Evolutionary conservation across 108 stramenopile species (phyloP).

Genomic region (Skeletonema potamos): DNA sequence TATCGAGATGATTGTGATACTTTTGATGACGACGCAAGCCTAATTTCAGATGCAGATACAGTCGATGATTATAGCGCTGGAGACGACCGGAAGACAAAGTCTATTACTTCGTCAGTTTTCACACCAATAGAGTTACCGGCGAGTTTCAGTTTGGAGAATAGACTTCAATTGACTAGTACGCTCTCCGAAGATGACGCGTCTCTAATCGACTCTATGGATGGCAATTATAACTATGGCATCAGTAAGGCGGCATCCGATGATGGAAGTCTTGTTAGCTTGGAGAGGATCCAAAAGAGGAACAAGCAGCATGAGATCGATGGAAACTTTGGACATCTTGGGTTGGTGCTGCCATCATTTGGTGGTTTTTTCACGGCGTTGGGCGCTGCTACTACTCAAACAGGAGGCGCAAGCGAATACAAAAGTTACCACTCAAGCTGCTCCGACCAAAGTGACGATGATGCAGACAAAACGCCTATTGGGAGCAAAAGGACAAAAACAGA

Average conservation of each 20-base stretch:
- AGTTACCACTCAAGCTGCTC: not conserved
- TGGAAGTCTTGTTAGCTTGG: not conserved
- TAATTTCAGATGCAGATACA: not conserved
- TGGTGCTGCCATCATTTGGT: not conserved
- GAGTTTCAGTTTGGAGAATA: not conserved
- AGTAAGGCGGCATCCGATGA: not conserved
- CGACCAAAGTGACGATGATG: not conserved
- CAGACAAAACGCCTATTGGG: not conserved
- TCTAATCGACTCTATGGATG: not conserved
- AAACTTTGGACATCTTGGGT: not conserved
- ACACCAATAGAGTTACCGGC: not conserved
- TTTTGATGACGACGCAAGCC: not conserved
- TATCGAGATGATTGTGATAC: not conserved
- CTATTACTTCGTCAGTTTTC: not conserved
- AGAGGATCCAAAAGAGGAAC: not conserved
- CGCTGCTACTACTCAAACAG: not conserved
- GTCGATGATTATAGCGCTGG: too few relatives aligned
- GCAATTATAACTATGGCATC: not conserved
- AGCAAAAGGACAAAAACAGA: not conserved
- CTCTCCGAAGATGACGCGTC: not conserved
- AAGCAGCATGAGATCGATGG: not conserved
- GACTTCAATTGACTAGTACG: not conserved
- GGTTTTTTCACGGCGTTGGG: not conserved
- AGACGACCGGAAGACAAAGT: not conserved
- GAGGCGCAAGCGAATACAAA: not conserved